Conservation (phyloP, 139 green algal genomes). For the Volvox reticuliferus region DNA sequence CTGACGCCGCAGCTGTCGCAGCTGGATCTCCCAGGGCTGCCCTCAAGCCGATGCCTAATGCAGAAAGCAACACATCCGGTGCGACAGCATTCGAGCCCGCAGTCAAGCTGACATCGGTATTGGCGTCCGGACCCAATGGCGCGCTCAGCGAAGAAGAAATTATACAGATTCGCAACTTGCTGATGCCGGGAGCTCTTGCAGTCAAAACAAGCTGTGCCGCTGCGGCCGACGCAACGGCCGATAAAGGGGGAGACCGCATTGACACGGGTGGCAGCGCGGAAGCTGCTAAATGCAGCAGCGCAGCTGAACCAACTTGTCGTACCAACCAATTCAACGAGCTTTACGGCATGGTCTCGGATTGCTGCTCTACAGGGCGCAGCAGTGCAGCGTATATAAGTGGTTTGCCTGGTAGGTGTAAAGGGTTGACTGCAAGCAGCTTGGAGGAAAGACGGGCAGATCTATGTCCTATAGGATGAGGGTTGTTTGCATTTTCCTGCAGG, state of each 20-base stretch:
- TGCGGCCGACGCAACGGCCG: background rate
- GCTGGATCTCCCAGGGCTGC: background rate
- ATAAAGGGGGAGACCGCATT: background rate
- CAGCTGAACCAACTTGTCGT: conserved; percentile 17
- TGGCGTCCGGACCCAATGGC: background rate
- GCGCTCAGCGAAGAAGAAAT: background rate
- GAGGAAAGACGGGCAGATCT: too few relatives aligned
- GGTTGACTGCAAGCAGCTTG: background rate
- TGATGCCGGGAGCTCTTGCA: conserved; percentile 24
- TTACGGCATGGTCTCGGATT: conserved; percentile 6
- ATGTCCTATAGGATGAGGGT: too few relatives aligned
- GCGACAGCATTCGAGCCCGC: background rate
- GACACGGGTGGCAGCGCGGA: background rate
- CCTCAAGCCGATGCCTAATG: background rate
- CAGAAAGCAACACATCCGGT: background rate
- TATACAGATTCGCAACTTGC: conserved; percentile 9
- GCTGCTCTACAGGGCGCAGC: conserved; percentile 15
- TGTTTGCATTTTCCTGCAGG: too few relatives aligned
- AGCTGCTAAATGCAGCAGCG: background rate
- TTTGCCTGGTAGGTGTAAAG: conserved; percentile 41
- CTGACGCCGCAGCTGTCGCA: background rate
- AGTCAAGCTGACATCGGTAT: too few relatives aligned
- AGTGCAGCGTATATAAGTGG: conserved; percentile 56
- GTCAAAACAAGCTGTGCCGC: background rate
- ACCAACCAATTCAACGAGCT: conserved; percentile 42